Percentiles rank a stretch among this genome's conserved stretches.
These are phyloP conservation scores for Aspergillus oerlinghausenensis DNA, from an alignment of 2,329 filamentous ascomycete genomes.

Conservation along the genomic window DNA sequence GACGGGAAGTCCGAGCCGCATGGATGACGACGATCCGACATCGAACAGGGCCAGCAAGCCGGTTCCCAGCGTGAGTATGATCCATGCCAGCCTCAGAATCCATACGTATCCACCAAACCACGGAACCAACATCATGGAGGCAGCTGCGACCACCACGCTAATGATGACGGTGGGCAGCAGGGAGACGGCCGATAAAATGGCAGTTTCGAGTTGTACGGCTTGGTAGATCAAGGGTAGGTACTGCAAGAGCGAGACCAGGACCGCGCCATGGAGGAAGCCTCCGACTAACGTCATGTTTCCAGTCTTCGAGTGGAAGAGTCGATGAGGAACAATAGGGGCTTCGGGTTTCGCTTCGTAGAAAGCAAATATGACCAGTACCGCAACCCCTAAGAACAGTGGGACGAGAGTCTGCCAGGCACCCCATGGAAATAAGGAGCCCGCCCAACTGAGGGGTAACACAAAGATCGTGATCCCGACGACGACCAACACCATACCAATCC, in stretches of 20 bases:
- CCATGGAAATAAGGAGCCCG: slow-evolving; percentile 62
- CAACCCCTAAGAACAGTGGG: slow-evolving; percentile 53
- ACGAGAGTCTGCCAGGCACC: slow-evolving; percentile 55
- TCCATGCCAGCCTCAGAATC: slow-evolving; percentile 2
- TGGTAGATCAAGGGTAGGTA: slow-evolving; percentile 44
- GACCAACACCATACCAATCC: slow-evolving; percentile 57
- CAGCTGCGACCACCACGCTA: not conserved
- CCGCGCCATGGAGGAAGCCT: slow-evolving; percentile 51
- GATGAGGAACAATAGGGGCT: slow-evolving; percentile 46
- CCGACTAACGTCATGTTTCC: slow-evolving; percentile 46
- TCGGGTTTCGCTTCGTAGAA: slow-evolving; percentile 49
- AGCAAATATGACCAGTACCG: slow-evolving; percentile 48
- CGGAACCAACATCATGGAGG: slow-evolving; percentile 2
- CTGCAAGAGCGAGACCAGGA: slow-evolving; percentile 47
- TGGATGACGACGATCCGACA: not conserved
- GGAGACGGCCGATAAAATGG: slow-evolving; percentile 51
- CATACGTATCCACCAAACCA: slow-evolving; percentile 1
- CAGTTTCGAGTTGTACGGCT: slow-evolving; percentile 47
- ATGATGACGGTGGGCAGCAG: slow-evolving; percentile 42
- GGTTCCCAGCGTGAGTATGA: slow-evolving; percentile 4
- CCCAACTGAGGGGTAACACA: slow-evolving; percentile 58
- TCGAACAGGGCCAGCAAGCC: slow-evolving; percentile 2
- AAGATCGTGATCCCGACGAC: slow-evolving; percentile 53
- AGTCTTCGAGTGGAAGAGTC: slow-evolving; percentile 40
- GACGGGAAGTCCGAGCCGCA: slow-evolving; percentile 2